A percentile compares a stretch with the other conserved stretches of the same genome.
Conservation (phyloP, 345 rosid genomes). For the Moricandia moricandioides region DNA sequence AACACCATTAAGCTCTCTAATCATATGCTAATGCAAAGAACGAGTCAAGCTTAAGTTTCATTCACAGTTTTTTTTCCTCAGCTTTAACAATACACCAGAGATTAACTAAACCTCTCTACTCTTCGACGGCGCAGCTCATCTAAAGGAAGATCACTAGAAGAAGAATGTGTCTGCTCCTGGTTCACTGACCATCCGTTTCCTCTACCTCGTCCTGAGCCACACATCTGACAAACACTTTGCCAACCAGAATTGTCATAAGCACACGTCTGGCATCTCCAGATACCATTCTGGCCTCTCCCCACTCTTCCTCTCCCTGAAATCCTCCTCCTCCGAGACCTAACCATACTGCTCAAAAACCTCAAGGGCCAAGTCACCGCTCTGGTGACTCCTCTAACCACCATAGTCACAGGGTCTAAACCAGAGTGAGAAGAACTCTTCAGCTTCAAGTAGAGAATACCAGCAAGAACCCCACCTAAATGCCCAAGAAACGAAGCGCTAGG, state of each 20-base stretch:
- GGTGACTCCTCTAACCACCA: conserved; percentile 44
- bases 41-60: conserved; percentile 1
- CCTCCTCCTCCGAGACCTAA: conserved; percentile 41
- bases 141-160: conserved; percentile 44
- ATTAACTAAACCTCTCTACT: conserved; percentile 71
- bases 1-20: too few relatives aligned
- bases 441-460: conserved; percentile 74
- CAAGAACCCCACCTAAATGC: conserved; percentile 93
- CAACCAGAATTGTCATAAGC: conserved; percentile 70
- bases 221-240: conserved; percentile 73
- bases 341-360: conserved; percentile 43
- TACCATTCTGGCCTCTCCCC: conserved; percentile 47
- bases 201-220: conserved; percentile 56
- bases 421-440: conserved; percentile 49
- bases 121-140: conserved; percentile 84
- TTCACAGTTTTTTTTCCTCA: conserved; percentile 1
- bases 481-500: conserved; percentile 91
- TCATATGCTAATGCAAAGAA: conserved; percentile 4
- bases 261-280: conserved; percentile 88
- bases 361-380: conserved; percentile 57
- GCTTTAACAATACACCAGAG: background rate
- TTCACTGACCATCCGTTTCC: conserved; percentile 31
- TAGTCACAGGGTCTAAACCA: conserved; percentile 54
- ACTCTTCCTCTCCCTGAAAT: conserved; percentile 71
- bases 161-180: conserved; percentile 18